Base-by-base conservation (phyloP, 129 eudicot species). In the Lonicera japonica region DNA sequence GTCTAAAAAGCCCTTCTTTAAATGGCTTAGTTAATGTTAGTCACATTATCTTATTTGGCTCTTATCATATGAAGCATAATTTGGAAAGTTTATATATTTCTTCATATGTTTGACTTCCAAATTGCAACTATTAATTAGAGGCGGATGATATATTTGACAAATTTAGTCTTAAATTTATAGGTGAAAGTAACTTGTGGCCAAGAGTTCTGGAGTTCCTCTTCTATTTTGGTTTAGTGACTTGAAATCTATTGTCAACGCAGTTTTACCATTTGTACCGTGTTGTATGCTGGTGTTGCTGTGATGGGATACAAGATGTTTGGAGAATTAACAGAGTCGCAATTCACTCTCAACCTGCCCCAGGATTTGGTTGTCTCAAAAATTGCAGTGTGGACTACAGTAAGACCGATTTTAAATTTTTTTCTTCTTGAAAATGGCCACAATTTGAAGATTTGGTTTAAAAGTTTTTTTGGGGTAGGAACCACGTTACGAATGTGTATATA, bases 311-410 rank as follows among this genome's bases (percentile, higher is more conserved):
- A 64, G 72, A 76, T 88, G 86, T 92, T 87, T 61, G 96, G 95
- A 11, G 92, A 87, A 60, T 69, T 87, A 61, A 79, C 89, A 45
- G 64, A 73, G 56, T 92, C 98, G 8, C 96, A 92, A 58, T 92
- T 82, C 65, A 92, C 96, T 5, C 91, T 92, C 43, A 92, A 92
- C 71, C 51, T 92, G 85, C 98, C 98, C 5, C 56, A 77, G 1
- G 74, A 85, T 47, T 70, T 84, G 68, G 74, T 85, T 45, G 96
- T 87, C 21, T 78, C 98, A 15, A 92, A 88, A 20, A 72, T 92
- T 77, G 99, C 99, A 43, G 85, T 88, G 60, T 88, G 99, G 99
- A 88, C 99, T 40, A 88, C 89, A 70, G 95, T 90, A 83, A 29
- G 1, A 81, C 38, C 56, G 47, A 69, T 12, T n/a, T 22, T 29